A percentile compares a stretch with the other conserved stretches of the same genome.
These are phyloP conservation scores for Sporothrix inflata DNA, from an alignment of 2,329 filamentous ascomycete genomes.

Conservation along the genomic window DNA sequence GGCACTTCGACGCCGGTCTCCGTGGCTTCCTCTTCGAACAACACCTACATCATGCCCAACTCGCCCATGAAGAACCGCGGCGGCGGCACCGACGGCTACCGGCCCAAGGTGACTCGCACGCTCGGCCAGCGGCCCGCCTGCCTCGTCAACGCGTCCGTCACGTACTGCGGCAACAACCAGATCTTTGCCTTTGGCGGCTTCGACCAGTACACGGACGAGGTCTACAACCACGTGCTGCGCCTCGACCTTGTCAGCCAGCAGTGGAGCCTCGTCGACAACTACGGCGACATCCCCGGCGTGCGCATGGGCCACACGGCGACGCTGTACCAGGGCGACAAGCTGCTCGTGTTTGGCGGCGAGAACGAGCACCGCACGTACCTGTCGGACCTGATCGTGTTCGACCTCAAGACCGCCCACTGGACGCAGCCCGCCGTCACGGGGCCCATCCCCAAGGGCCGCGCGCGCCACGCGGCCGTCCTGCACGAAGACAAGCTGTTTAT, in stretches of 20 bases:
- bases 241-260: slow-evolving; percentile 85
- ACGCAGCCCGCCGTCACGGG: slow-evolving; percentile 87
- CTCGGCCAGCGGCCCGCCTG: slow-evolving; percentile 85
- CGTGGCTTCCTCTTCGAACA: slow-evolving; percentile 64
- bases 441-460: slow-evolving; percentile 83
- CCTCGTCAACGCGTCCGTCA: slow-evolving; percentile 96
- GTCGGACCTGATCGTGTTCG: slow-evolving; percentile 93
- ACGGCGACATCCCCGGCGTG: slow-evolving; percentile 95
- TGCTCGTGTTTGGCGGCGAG: slow-evolving; percentile 97
- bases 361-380: slow-evolving; percentile 97
- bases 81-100: slow-evolving; percentile 71
- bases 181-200: slow-evolving; percentile 99
- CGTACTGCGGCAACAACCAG: slow-evolving; percentile 96
- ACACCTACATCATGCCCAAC: slow-evolving; percentile 90
- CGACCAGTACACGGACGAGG: slow-evolving; percentile 97
- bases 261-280: slow-evolving; percentile 97
- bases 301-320: slow-evolving; percentile 97
- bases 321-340: slow-evolving; percentile 88
- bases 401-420: slow-evolving; percentile 93
- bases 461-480: slow-evolving; percentile 89
- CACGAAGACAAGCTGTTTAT: slow-evolving; percentile 97
- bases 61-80: slow-evolving; percentile 71
- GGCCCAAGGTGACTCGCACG: slow-evolving; percentile 79
- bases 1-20: slow-evolving; percentile 48
- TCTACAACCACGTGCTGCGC: slow-evolving; percentile 95